Percentiles rank a stretch among this genome's conserved stretches.
Conservation (phyloP, 108 stramenopile species). For the Discostella stelligeroides region DNA sequence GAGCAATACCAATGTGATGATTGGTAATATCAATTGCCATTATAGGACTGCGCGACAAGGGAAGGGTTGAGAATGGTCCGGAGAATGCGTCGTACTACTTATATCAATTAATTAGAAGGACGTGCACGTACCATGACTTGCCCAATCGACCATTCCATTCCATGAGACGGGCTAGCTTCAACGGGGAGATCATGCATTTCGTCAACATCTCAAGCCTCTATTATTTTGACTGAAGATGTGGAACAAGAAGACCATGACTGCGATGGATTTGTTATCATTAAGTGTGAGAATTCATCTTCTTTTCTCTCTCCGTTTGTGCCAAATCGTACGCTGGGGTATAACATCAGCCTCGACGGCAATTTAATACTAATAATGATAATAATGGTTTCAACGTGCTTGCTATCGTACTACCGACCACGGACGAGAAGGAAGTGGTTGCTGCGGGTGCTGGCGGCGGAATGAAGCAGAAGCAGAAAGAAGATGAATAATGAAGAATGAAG, state of each 20-base stretch:
- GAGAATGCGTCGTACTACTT: no score
- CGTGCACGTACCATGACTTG: conserved; percentile 35
- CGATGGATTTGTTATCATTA: no score
- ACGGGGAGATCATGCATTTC: conserved; percentile 27
- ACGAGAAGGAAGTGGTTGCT: no score
- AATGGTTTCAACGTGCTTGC: no score
- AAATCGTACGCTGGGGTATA: background rate
- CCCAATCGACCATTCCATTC: conserved; percentile 29
- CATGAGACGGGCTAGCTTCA: conserved; percentile 21
- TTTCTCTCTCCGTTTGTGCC: background rate
- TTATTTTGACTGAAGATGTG: conserved; percentile 1
- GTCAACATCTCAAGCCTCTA: conserved; percentile 21
- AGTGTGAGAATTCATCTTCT: background rate
- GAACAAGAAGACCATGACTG: no score
- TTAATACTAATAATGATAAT: no score
- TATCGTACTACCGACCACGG: no score
- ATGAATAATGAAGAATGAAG: no score
- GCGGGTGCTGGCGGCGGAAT: no score
- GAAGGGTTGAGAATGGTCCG: background rate
- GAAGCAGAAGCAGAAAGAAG: no score
- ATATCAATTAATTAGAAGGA: background rate
- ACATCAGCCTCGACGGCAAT: no score
- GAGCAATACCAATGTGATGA: conserved; percentile 24
- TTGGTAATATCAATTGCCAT: conserved; percentile 33
- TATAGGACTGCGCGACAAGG: conserved; percentile 11